Conservation (phyloP, 495 filamentous ascomycete genomes). For the Xylaria intraflava region DNA sequence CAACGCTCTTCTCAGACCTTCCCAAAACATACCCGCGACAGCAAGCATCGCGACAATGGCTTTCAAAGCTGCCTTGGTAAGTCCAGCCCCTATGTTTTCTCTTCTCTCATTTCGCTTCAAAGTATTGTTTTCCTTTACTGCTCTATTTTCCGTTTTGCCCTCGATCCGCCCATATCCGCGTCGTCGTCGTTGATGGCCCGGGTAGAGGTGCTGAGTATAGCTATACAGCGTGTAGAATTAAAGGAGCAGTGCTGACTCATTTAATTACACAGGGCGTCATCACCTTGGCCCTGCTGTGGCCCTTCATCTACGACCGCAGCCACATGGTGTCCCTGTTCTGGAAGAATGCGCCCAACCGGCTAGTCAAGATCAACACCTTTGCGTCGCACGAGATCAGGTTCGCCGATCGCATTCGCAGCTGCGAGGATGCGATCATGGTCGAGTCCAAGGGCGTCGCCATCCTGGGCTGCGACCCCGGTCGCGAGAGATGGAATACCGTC, state of each 20-base stretch:
- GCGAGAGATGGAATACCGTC: conserved; percentile 45
- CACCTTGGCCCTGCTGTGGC: conserved; percentile 14
- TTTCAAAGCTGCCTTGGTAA: conserved; percentile 16
- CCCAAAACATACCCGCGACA: background rate
- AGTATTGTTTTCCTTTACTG: background rate
- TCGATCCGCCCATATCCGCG: too few species aligned
- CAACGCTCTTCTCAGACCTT: too few species aligned
- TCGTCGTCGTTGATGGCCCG: too few species aligned
- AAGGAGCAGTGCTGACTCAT: background rate
- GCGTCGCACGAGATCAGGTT: conserved; percentile 28
- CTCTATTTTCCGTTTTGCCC: background rate
- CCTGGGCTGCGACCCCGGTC: conserved; percentile 36
- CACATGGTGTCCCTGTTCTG: conserved; percentile 11
- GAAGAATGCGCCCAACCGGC: conserved; percentile 23
- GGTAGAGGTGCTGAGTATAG: too few species aligned
- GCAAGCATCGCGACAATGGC: conserved; percentile 9
- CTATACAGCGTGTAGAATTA: too few species aligned
- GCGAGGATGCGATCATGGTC: conserved; percentile 40
- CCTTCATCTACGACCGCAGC: conserved; percentile 8
- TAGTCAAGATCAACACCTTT: conserved; percentile 25
- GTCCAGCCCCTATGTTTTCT: background rate
- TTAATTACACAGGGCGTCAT: conserved; percentile 7
- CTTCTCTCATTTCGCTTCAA: background rate
- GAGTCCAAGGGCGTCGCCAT: conserved; percentile 32
- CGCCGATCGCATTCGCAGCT: conserved; percentile 35